phyloP scores from a whole-genome alignment of 2,329 filamentous ascomycete genomes.

The Nectriaceae sp. region DNA sequence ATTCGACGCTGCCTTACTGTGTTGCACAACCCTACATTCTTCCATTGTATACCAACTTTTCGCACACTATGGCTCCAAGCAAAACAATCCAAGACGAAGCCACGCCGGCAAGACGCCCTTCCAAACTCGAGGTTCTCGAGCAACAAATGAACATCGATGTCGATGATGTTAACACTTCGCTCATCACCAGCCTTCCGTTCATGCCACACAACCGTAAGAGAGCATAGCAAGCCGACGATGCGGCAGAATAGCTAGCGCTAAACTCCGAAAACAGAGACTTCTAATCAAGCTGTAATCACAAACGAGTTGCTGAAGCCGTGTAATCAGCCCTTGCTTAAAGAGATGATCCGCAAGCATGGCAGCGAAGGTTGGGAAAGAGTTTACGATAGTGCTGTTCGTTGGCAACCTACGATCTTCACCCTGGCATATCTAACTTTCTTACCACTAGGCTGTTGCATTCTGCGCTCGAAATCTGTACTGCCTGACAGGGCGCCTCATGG shows the following conservation, averaged over 20 bases:
- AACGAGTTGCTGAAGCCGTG: constrained; percentile 9
- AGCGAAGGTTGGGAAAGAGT: constrained; percentile 20
- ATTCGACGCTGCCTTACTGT: no score
- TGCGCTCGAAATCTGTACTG: constrained; percentile 21
- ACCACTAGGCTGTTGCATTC: constrained; percentile 13
- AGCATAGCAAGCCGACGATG: no score
- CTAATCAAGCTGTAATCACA: constrained; percentile 22
- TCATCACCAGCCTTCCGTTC: constrained; percentile 19
- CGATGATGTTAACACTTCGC: constrained; percentile 16
- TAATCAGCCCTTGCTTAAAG: constrained; percentile 9
- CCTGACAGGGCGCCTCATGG: constrained; percentile 22
- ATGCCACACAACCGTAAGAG: constrained; percentile 21
- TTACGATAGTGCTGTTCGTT: constrained; percentile 18
- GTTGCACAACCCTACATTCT: not conserved
- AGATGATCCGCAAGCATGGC: constrained; percentile 14
- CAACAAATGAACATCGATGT: constrained; percentile 20
- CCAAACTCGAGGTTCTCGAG: constrained; percentile 13
- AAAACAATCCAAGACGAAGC: no score
- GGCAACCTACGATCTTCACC: not conserved
- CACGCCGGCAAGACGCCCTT: no score
- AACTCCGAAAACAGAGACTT: constrained; percentile 14
- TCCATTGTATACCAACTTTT: not conserved
- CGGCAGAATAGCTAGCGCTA: not conserved
- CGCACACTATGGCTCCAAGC: not conserved
- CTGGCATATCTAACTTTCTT: not conserved